Evolutionary conservation across 1,139 yeast species (phyloP).

Genomic region (Sugiyamaella japonica): DNA sequence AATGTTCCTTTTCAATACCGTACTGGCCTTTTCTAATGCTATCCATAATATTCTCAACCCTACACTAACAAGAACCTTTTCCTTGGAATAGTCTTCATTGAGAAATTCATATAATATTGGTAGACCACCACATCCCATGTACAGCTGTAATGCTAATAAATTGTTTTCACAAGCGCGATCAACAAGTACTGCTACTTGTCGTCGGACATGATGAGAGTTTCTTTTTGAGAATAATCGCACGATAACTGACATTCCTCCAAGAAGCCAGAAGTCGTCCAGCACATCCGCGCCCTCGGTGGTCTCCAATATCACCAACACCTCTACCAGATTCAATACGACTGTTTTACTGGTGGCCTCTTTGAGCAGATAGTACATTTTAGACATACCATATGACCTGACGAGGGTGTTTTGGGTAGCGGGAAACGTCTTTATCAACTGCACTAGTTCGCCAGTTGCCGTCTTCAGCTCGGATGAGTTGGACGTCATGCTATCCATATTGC

Average conservation of each 20-base stretch:
- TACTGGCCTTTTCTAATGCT: conserved; percentile 4
- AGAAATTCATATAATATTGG: conserved; percentile 52
- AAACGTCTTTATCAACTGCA: background rate
- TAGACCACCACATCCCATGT: conserved; percentile 59
- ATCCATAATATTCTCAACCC: conserved; percentile 39
- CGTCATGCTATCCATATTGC: background rate
- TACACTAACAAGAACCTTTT: conserved; percentile 50
- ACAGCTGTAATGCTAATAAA: conserved; percentile 49
- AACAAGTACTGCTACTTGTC: conserved; percentile 50
- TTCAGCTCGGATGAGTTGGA: conserved; percentile 3
- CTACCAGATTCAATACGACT: conserved; percentile 45
- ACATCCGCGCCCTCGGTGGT: conserved; percentile 38
- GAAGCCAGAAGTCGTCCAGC: conserved; percentile 53
- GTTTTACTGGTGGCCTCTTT: conserved; percentile 42
- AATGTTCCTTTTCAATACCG: conserved; percentile 51
- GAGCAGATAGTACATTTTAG: conserved; percentile 49
- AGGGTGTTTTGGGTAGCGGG: conserved; percentile 15
- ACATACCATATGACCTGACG: conserved; percentile 15
- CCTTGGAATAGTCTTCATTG: conserved; percentile 53
- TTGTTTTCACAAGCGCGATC: conserved; percentile 43
- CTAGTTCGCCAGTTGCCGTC: background rate
- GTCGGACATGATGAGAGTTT: conserved; percentile 44
- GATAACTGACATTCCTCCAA: conserved; percentile 59
- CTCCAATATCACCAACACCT: conserved; percentile 44
- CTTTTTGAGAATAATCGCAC: conserved; percentile 46